These are phyloP conservation scores for Verticillium zaregamsianum DNA, from an alignment of 2,329 filamentous ascomycete species.

Conservation along the genomic window DNA sequence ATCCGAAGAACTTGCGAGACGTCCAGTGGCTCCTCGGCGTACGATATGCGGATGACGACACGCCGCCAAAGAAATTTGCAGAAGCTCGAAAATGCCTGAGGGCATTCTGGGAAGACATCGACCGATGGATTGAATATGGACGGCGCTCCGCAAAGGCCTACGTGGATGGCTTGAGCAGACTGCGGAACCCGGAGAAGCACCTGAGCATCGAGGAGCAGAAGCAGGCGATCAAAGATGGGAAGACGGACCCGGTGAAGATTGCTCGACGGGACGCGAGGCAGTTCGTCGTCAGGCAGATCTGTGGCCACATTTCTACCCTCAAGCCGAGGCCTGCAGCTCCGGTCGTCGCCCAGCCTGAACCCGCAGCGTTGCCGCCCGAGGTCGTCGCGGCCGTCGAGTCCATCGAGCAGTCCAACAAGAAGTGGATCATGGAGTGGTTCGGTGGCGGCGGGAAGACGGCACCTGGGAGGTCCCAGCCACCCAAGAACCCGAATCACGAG, in stretches of 20 bases:
- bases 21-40: conserved; percentile 4
- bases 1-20: not conserved
- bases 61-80: not conserved
- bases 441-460: not conserved
- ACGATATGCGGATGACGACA: not conserved
- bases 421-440: not conserved
- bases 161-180: not conserved
- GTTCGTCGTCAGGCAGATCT: not conserved
- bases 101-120: not conserved
- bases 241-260: not conserved
- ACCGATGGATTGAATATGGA: not conserved
- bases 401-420: not conserved
- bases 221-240: not conserved
- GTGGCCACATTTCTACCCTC: not conserved
- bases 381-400: not conserved
- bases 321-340: not conserved
- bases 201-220: not conserved
- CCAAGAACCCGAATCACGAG: not conserved
- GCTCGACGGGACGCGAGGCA: not conserved
- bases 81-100: not conserved
- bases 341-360: not conserved
- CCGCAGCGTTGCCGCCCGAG: not conserved
- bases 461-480: not conserved
- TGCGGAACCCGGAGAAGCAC: not conserved
- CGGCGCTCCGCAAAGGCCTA: not conserved